Conservation (phyloP, 495 filamentous ascomycete genomes). For the Aspergillus asperescens region DNA sequence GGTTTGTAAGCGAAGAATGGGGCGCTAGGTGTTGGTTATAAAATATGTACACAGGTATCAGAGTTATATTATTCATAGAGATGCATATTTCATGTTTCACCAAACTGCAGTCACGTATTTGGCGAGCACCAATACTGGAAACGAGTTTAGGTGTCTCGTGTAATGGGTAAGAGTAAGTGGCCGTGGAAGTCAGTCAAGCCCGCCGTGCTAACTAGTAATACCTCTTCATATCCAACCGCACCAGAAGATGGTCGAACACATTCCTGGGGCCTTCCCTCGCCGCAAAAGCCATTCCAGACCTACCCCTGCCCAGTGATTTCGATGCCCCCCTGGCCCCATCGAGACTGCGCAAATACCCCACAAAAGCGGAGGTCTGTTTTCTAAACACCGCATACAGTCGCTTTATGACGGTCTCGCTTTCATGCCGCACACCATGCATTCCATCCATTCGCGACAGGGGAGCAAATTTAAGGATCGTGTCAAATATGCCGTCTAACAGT, state of each 20-base stretch:
- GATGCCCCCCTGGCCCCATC: constrained; percentile 44
- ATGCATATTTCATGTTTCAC: neutral
- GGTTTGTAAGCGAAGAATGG: neutral
- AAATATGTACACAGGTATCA: neutral
- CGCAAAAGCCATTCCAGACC: constrained; percentile 24
- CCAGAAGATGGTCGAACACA: constrained; percentile 47
- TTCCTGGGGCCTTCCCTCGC: constrained; percentile 31
- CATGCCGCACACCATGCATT: constrained; percentile 30
- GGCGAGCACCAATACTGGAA: too few relatives aligned
- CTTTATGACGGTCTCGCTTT: constrained; percentile 39
- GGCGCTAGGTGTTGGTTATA: neutral
- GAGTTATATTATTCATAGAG: constrained; percentile 2
- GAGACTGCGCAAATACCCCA: constrained; percentile 34
- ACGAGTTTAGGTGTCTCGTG: too few relatives aligned
- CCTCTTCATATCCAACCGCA: constrained; percentile 45
- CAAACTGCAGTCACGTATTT: neutral
- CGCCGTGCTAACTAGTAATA: constrained; percentile 34
- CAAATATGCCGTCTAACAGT: constrained; percentile 74
- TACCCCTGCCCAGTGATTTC: constrained; percentile 26
- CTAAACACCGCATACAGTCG: constrained; percentile 58
- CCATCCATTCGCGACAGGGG: constrained; percentile 43
- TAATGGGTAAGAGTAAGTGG: neutral
- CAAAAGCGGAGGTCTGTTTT: constrained; percentile 64
- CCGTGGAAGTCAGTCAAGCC: neutral
- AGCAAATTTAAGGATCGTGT: constrained; percentile 63